Base-by-base conservation (phyloP, 2,329 filamentous ascomycete genomes). In the Coniochaeta sp. region DNA sequence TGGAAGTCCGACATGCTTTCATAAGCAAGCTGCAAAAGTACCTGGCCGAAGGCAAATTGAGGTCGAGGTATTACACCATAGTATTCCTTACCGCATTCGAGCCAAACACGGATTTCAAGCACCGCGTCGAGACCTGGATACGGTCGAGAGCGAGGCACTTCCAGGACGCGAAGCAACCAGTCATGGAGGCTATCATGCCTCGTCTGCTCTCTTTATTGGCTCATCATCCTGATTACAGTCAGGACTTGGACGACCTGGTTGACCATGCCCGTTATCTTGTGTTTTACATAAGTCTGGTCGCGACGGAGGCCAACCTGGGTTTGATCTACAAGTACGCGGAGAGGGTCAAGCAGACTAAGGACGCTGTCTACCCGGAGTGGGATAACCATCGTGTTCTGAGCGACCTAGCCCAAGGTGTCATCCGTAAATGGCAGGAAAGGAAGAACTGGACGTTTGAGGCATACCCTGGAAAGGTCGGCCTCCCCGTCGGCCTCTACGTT, bases 41-140 rank as follows among this genome's bases (percentile, higher is more conserved):
- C 68, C 83, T 98, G 4, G 89, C 89, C 10, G 84, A 89, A 58
- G 83, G 83, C 59, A 86, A 82, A 65, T 80, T 96, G 2, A 81
- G 85, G 1, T 78, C 82, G 14, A 87, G 93, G 10, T 99, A 96
- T 80, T 95, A 96, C 72, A 89, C 91, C 0, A 88, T 96, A 44
- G 81, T 96, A 6, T 98, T 97, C 76, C 77, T 98, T 50, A 89
- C 92, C 34, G 93, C 95, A 1, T 97, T 95, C 71, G 95, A 99
- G 74, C 95, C 93, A 0, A 83, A 86, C 40, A 71, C 77, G n/a
- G 82, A 84, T 17, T 83, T 96, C 70, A 90, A 88, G 71, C 85
- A 85, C 57, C 85, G 88, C 47, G 88, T 91, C 3, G 85, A 90
- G 63, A 96, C 91, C 0, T 99, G 95, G 93, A 85, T 98, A 57